Base-by-base conservation (phyloP, 345 rosid species). In the Eucalyptus virginea region DNA sequence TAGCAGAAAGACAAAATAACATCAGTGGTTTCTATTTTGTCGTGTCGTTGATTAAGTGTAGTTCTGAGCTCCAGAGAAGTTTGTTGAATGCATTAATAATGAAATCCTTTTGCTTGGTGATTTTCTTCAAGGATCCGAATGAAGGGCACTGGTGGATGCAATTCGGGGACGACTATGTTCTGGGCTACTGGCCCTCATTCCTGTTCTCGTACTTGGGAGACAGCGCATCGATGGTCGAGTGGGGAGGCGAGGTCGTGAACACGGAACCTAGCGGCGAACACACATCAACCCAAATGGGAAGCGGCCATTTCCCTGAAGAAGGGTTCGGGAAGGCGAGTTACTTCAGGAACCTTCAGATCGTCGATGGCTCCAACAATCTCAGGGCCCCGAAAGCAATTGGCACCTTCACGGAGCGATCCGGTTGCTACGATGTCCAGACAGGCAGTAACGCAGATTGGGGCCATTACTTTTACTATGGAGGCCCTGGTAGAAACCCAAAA, bases 71-170 rank as follows among this genome's bases (percentile, higher is more conserved):
- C 15, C 83, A 77, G 47, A 77, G 28, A 77, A 37, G 83, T 77
- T 77, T 77, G 47, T 37, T 21, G 83, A 77, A 77, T 77, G 28
- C 83, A 37, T 37, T 77, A 77, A 77, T 77, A 37, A 77, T 37
- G 12, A 18, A 37, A 72, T 49, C 16, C 42, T 80, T 37, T 40
- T 48, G n/a, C 86, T 26, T 88, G 60, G 60, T 32, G n/a, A 48
- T 37, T 23, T 89, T 58, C 42, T 28, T 92, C 81, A 69, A 94
- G 95, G 94, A 94, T 90, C 95, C 93, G 32, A 94, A 92, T 28
- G 94, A 93, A 90, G 94, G 95, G 86, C 94, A 94, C 88, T 94
- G 95, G 95, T 94, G 95, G 95, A 92, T 94, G 94, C 94, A 92
- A 86, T 93, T 94, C 62, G 95, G 95, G 42, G 92, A 89, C 72